Evolutionary conservation across 345 rosid species (phyloP).

Genomic region (Noccaea bulbosa): DNA sequence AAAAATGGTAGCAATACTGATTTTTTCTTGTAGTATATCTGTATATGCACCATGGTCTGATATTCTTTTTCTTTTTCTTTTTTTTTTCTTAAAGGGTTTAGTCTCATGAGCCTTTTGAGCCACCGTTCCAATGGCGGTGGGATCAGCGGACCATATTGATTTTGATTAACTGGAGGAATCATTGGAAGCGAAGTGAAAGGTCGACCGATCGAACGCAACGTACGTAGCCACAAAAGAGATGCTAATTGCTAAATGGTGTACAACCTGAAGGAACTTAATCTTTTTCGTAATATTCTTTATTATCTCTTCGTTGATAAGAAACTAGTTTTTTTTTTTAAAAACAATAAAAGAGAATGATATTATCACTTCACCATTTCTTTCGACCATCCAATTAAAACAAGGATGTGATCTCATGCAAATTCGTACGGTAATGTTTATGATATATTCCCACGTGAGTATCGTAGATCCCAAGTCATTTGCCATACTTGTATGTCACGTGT

Average conservation of each 20-base stretch:
- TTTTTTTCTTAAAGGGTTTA: no score
- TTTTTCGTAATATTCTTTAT: constrained; percentile 37
- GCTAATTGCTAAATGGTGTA: constrained; percentile 33
- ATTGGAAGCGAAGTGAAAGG: constrained; percentile 28
- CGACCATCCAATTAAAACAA: constrained; percentile 43
- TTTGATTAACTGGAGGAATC: constrained; percentile 27
- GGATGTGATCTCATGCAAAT: constrained; percentile 35
- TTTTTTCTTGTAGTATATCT: no score
- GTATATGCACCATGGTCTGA: neutral
- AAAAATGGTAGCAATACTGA: no score
- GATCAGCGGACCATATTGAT: constrained; percentile 22
- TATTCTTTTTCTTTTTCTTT: no score
- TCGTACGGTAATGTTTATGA: constrained; percentile 26
- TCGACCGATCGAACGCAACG: constrained; percentile 29
- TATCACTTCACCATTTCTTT: constrained; percentile 36
- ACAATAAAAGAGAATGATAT: constrained; percentile 13
- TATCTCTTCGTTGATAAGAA: constrained; percentile 29
- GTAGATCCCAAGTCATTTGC: constrained; percentile 30
- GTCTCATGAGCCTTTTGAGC: constrained; percentile 1
- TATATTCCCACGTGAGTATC: constrained; percentile 42
- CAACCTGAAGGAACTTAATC: constrained; percentile 39
- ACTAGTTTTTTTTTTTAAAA: neutral
- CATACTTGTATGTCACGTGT: constrained; percentile 42
- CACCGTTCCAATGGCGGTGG: constrained; percentile 24
- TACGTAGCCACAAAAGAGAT: constrained; percentile 36